These are phyloP conservation scores for Patellifolia procumbens DNA, from an alignment of 179 eudicot species.

Conservation along the genomic window DNA sequence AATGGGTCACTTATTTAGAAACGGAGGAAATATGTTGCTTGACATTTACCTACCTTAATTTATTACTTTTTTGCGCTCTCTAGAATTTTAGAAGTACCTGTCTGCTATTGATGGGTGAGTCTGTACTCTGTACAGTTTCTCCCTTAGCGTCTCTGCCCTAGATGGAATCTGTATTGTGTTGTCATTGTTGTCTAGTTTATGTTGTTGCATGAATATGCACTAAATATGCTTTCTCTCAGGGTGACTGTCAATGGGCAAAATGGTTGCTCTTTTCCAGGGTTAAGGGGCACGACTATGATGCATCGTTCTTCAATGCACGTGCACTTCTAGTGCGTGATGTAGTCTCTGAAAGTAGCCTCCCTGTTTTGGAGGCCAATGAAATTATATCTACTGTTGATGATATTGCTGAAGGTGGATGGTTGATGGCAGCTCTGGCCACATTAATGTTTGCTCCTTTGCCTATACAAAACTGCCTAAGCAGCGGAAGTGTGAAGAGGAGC, in stretches of 20 bases:
- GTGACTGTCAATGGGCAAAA: slow-evolving; percentile 88
- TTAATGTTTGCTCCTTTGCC: slow-evolving; percentile 88
- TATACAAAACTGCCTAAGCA: slow-evolving; percentile 83
- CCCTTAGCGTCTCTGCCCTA: not conserved
- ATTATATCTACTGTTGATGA: slow-evolving; percentile 86
- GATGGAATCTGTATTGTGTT: not conserved
- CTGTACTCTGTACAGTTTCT: not conserved
- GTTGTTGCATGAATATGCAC: slow-evolving; percentile 4
- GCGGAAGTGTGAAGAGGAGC: slow-evolving; percentile 80
- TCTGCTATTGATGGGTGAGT: not conserved
- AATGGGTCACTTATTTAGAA: too few relatives aligned
- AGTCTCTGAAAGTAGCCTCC: slow-evolving; percentile 44
- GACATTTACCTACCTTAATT: not conserved
- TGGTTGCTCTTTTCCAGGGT: slow-evolving; percentile 84
- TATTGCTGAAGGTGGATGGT: slow-evolving; percentile 94
- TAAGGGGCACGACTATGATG: slow-evolving; percentile 91
- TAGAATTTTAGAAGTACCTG: not conserved
- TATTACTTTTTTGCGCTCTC: too few relatives aligned
- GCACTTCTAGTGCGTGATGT: slow-evolving; percentile 60
- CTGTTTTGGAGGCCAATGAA: slow-evolving; percentile 61
- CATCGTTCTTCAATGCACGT: slow-evolving; percentile 93
- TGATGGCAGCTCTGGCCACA: slow-evolving; percentile 90
- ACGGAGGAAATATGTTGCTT: too few relatives aligned
- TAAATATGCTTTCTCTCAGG: slow-evolving; percentile 48
- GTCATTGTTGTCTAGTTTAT: slow-evolving; percentile 3